Conservation (phyloP, 2,329 filamentous ascomycete genomes). For the Leptographium flavum region DNA sequence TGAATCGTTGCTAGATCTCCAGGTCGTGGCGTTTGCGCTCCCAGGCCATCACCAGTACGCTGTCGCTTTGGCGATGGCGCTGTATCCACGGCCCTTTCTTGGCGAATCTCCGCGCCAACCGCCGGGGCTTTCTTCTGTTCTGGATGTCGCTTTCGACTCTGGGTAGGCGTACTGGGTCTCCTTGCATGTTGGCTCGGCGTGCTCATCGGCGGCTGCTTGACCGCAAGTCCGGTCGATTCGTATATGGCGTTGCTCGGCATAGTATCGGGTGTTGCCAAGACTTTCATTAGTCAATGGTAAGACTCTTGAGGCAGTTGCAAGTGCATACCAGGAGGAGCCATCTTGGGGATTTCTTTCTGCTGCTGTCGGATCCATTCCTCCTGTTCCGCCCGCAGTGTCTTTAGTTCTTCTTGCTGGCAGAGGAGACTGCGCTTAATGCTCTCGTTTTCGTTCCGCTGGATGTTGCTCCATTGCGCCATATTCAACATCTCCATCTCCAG, state of each 20-base stretch:
- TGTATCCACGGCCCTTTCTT: too few species aligned
- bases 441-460: not conserved
- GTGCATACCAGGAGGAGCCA: too few species aligned
- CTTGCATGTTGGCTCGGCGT: too few species aligned
- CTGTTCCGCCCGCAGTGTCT: not conserved
- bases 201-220: too few species aligned
- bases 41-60: not conserved
- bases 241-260: too few species aligned
- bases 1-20: too few species aligned
- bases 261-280: not conserved
- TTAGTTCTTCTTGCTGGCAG: not conserved
- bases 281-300: too few species aligned
- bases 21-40: not conserved
- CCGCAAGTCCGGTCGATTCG: too few species aligned
- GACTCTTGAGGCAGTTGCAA: too few species aligned
- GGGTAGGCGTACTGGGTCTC: too few species aligned
- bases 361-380: not conserved
- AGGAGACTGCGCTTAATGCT: not conserved
- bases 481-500: constrained; percentile 3
- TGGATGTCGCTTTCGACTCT: not conserved
- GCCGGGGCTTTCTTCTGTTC: not conserved
- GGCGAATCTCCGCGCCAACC: too few species aligned
- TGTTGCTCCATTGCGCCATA: not conserved
- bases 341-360: not conserved
- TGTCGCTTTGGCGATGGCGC: not conserved